phyloP scores from a whole-genome alignment of 176 grass and related monocot species.

The Zea mays region Zm-B73-REFERENCE-NAM-5.0 NC_050098.1:226899001-226899500 shows the following conservation, averaged over 20 bases:
- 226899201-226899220: background rate
- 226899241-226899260: constrained; percentile 91
- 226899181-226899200: background rate
- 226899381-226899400: constrained; percentile 7
- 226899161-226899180: background rate
- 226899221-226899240: background rate
- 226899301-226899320: constrained; percentile 98
- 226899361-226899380: constrained; percentile 11
- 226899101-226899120: constrained; percentile 99
- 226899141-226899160: constrained; percentile 24
- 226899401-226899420: constrained; percentile 17
- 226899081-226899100: constrained; percentile 99
- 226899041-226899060: constrained; percentile 96
- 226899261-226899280: constrained; percentile 97
- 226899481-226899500: constrained; percentile 93
- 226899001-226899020: constrained; percentile 9
- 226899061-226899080: constrained; percentile 99
- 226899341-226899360: constrained; percentile 81
- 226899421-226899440: background rate
- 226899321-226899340: constrained; percentile 99
- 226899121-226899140: constrained; percentile 59
- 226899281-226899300: constrained; percentile 89
- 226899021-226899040: constrained; percentile 17
- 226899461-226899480: constrained; percentile 98
- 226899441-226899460: constrained; percentile 97